Evolutionary conservation across 2,329 filamentous ascomycete species (phyloP).

Genomic region (Phyllosticta capitalensis): DNA sequence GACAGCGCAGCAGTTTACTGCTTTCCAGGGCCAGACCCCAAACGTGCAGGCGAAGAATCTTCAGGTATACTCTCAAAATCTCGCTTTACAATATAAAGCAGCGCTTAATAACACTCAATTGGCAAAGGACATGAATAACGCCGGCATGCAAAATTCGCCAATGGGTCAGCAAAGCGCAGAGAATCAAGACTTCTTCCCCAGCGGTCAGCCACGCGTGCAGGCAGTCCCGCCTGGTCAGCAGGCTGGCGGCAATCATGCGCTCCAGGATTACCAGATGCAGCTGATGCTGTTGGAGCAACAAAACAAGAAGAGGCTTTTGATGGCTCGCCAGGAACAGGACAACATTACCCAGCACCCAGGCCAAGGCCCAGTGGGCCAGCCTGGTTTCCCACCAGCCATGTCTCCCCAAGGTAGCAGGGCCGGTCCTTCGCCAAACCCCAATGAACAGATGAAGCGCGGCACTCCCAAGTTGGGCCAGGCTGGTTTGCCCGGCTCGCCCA

Average conservation of each 20-base stretch:
- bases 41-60: slow-evolving; percentile 72
- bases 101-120: slow-evolving; percentile 71
- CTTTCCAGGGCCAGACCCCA: slow-evolving; percentile 44
- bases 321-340: slow-evolving; percentile 74
- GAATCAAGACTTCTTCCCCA: slow-evolving; percentile 25
- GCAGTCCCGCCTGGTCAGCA: slow-evolving; percentile 46
- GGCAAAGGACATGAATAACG: slow-evolving; percentile 59
- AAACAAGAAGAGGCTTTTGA: slow-evolving; percentile 77
- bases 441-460: slow-evolving; percentile 69
- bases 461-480: slow-evolving; percentile 64
- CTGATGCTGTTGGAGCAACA: slow-evolving; percentile 79
- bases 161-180: slow-evolving; percentile 57
- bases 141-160: slow-evolving; percentile 69
- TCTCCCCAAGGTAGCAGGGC: slow-evolving; percentile 60
- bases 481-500: slow-evolving; percentile 56
- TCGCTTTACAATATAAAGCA: slow-evolving; percentile 75
- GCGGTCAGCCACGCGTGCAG: slow-evolving; percentile 41
- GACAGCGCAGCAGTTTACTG: slow-evolving; percentile 66
- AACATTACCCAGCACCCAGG: slow-evolving; percentile 45
- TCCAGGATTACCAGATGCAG: slow-evolving; percentile 86
- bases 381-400: slow-evolving; percentile 54
- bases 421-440: slow-evolving; percentile 66
- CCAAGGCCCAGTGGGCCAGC: slow-evolving; percentile 31
- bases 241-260: slow-evolving; percentile 61
- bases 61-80: slow-evolving; percentile 75